Evolutionary conservation across 208 protist species (phyloP).

Genomic region (Leptomonas pyrrhocoris): DNA sequence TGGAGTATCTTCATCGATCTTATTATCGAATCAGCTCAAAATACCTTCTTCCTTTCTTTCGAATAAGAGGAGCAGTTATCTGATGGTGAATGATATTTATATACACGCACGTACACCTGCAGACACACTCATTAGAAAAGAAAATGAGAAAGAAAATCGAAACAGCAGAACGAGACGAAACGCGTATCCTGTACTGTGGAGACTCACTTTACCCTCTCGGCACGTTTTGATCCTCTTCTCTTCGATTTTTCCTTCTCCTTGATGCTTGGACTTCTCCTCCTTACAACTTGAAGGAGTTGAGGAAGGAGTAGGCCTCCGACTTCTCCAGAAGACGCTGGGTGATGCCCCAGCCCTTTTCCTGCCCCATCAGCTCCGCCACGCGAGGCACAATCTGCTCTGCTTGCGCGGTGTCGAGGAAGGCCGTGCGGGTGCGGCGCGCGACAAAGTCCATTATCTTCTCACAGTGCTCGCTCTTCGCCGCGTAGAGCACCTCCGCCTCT

Average conservation of each 20-base stretch:
- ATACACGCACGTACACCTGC: too few relatives aligned
- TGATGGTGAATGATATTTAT: too few relatives aligned
- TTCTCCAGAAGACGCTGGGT: constrained; percentile 54
- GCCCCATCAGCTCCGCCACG: constrained; percentile 89
- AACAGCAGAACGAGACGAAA: not conserved
- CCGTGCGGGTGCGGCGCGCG: constrained; percentile 89
- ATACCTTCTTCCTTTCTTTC: too few relatives aligned
- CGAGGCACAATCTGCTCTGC: constrained; percentile 73
- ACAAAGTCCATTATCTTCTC: constrained; percentile 91
- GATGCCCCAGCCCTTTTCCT: constrained; percentile 76
- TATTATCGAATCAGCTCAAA: too few relatives aligned
- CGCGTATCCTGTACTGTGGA: not conserved
- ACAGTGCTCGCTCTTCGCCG: constrained; percentile 85
- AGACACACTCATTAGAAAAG: too few relatives aligned
- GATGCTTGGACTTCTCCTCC: too few relatives aligned
- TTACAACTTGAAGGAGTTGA: constrained; percentile 51
- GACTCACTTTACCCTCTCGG: not conserved
- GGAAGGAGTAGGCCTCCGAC: constrained; percentile 49
- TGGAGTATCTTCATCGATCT: too few relatives aligned
- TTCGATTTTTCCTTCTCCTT: not conserved
- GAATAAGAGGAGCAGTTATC: too few relatives aligned
- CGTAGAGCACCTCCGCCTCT: constrained; percentile 91
- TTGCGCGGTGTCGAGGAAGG: constrained; percentile 82
- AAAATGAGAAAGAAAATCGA: not conserved
- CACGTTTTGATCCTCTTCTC: not conserved